Conservation (phyloP, 257 asterid genomes). For the Perilla frutescens region DNA sequence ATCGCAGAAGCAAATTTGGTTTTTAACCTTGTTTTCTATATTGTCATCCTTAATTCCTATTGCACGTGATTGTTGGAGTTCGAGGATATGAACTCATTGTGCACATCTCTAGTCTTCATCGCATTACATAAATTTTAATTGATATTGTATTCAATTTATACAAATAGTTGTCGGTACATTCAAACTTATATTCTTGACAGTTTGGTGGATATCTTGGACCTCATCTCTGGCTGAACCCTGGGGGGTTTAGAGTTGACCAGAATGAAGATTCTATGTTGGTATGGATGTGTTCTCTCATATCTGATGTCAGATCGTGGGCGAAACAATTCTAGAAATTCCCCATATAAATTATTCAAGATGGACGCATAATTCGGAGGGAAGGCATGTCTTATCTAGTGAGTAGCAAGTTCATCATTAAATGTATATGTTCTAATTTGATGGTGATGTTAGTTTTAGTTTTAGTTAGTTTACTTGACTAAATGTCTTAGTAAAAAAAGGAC, state of each 20-base stretch:
- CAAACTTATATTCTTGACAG: not conserved
- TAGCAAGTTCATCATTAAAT: not conserved
- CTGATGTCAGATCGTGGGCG: not conserved
- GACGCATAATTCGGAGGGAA: not conserved
- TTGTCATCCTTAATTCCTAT: not conserved
- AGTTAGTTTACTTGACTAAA: not conserved
- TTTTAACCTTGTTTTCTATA: not conserved
- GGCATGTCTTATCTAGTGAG: not conserved
- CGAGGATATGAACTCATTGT: not conserved
- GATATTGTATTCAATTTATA: not conserved
- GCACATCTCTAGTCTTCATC: not conserved
- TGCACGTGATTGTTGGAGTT: not conserved
- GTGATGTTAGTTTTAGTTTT: not conserved
- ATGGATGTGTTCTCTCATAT: not conserved
- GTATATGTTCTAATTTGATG: not conserved
- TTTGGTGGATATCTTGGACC: constrained; percentile 12
- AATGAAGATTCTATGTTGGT: not conserved
- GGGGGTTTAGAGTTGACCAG: not conserved
- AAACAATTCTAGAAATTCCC: not conserved
- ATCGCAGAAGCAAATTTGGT: not conserved
- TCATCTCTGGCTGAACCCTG: not conserved
- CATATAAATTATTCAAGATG: not conserved
- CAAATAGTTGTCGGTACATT: not conserved
- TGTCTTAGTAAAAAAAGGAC: not conserved
- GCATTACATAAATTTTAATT: not conserved